Percentiles rank a stretch among this genome's conserved stretches.
Evolutionary conservation across 2,329 filamentous ascomycete genomes (phyloP).

Genomic region (Colletotrichum viniferum): DNA sequence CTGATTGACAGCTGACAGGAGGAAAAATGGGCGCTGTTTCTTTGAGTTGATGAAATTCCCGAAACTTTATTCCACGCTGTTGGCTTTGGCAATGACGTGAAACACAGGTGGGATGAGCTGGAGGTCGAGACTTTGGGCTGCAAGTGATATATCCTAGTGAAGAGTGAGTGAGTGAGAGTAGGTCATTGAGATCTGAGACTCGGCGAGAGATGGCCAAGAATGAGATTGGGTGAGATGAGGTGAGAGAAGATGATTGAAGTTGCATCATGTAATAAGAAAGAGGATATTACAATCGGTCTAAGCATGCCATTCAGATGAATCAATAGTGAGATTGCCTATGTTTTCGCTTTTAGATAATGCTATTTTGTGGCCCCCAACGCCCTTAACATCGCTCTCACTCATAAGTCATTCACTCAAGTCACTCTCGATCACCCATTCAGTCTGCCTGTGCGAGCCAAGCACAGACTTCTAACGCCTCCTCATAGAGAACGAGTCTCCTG

Average conservation of each 20-base stretch:
- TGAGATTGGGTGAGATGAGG: neutral
- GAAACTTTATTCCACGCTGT: neutral
- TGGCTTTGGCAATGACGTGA: neutral
- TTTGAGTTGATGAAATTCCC: neutral
- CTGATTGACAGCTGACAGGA: neutral
- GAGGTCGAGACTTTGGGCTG: neutral
- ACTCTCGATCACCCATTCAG: neutral
- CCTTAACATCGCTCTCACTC: neutral
- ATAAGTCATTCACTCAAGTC: neutral
- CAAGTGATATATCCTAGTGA: neutral
- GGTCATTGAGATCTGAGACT: neutral
- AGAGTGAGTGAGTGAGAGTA: neutral
- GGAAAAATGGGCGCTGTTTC: neutral
- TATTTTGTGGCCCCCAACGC: neutral
- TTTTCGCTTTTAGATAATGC: neutral
- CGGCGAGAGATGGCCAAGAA: accelerated
- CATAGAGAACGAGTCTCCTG: constrained; percentile 10
- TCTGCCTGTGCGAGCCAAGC: neutral
- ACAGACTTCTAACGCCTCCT: neutral
- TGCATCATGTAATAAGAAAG: neutral
- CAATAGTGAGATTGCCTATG: neutral
- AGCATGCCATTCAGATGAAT: neutral
- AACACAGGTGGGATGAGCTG: neutral
- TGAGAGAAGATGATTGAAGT: neutral
- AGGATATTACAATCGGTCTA: neutral